A percentile compares a stretch with the other conserved stretches of the same genome.
phyloP scores from a whole-genome alignment of 768 basidiomycete genomes.

The Phlegmacium glaucopus region DNA sequence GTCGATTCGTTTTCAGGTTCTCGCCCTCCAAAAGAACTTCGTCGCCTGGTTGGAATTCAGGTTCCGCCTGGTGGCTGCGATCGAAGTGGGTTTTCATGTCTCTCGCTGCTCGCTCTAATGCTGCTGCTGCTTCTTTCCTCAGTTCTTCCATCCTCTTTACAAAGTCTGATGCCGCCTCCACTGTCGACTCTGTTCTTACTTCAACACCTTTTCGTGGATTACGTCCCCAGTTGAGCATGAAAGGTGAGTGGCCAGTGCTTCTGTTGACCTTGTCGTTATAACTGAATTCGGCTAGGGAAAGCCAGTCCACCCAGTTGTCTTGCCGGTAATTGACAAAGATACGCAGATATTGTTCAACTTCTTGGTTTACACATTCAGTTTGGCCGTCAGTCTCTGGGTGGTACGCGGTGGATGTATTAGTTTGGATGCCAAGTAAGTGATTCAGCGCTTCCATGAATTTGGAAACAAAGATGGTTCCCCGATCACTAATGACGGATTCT shows the following conservation, averaged over 20 bases:
- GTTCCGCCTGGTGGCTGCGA: neutral
- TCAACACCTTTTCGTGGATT: no score
- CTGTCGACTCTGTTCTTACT: no score
- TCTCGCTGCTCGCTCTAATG: no score
- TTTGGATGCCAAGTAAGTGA: constrained; percentile 6
- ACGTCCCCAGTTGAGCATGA: no score
- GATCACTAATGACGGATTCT: constrained; percentile 1
- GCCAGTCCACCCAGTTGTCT: constrained; percentile 5
- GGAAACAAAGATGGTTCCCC: constrained; percentile 19
- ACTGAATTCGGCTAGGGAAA: constrained; percentile 13
- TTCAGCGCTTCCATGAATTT: constrained; percentile 18
- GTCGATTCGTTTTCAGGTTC: constrained; percentile 1
- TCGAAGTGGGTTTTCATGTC: constrained; percentile 7
- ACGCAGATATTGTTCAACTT: constrained; percentile 16
- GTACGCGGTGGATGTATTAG: constrained; percentile 5
- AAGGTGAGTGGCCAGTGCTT: no score
- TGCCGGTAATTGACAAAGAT: constrained; percentile 13
- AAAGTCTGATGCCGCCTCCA: no score
- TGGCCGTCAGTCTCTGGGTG: constrained; percentile 20
- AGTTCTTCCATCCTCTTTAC: no score
- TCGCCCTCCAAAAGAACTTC: constrained; percentile 3
- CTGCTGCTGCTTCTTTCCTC: no score
- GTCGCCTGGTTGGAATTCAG: neutral
- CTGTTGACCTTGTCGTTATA: constrained; percentile 7
- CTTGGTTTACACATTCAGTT: constrained; percentile 19